Percentiles rank a stretch among this genome's conserved stretches.
Conservation (phyloP, 805 yeast species). For the Myxozyma mucilagina region DNA sequence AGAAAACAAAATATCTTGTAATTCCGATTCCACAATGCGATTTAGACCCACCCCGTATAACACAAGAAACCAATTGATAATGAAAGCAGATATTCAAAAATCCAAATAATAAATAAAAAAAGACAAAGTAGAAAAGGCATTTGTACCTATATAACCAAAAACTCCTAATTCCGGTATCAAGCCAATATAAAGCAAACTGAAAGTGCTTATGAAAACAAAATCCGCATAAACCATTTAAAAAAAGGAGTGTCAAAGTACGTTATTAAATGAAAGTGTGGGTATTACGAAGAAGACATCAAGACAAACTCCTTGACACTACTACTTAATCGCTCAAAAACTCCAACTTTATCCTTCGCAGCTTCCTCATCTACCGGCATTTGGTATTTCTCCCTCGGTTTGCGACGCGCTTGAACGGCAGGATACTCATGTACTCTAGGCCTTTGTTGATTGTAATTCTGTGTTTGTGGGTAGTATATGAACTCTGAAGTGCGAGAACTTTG, state of each 20-base stretch:
- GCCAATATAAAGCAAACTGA: no score
- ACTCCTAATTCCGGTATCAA: no score
- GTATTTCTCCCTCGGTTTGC: slow-evolving; percentile 2
- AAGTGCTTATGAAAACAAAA: neutral
- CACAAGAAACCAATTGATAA: no score
- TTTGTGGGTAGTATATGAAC: slow-evolving; percentile 14
- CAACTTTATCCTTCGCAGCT: neutral
- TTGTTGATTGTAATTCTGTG: neutral
- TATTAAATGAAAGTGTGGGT: neutral
- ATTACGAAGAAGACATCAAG: neutral
- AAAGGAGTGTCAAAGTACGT: neutral
- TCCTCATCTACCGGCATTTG: slow-evolving; percentile 6
- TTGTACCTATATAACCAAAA: no score
- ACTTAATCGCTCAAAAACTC: slow-evolving; percentile 10
- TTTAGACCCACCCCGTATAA: no score
- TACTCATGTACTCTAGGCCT: slow-evolving; percentile 7
- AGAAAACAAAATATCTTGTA: no score
- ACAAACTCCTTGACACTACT: slow-evolving; percentile 9
- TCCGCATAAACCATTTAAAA: neutral
- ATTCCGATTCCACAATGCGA: no score
- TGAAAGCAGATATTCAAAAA: no score
- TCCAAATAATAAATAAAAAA: no score
- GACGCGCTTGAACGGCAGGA: slow-evolving; percentile 8
- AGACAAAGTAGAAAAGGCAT: no score
- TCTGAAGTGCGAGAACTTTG: neutral